Base-by-base conservation (phyloP, 2,329 filamentous ascomycete genomes). In the Phyllosticta citriasiana region DNA sequence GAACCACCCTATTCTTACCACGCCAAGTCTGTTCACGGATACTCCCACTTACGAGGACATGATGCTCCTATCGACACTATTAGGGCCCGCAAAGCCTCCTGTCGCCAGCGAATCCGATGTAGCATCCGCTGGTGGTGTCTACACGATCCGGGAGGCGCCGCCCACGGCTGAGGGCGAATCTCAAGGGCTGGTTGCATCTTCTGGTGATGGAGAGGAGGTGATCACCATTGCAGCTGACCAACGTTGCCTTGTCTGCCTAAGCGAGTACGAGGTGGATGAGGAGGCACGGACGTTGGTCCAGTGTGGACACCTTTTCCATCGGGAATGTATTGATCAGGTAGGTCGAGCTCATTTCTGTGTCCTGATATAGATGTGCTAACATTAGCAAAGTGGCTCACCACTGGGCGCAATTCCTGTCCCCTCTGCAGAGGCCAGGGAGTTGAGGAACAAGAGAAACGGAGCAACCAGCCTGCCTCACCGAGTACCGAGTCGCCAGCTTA, bases 21-120 rank as follows among this genome's bases (percentile, higher is more conserved):
- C 86, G 22, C 86, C 85, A 12, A 87, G 84, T 66, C 76, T 88
- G 10, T 88, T 88, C 69, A 88, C 85, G 19, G 85, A 88, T 72
- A 84, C 85, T 57, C 85, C 85, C 1, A 87, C 85, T 1, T 88
- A 88, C 67, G 85, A 88, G 72, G 85, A 88, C 66, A 88, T 88
- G 85, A 82, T 88, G 69, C 74, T 88, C 53, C 77, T 88, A 3
- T 87, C 84, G 12, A 84, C 84, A 12, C 77, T 88, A 10, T 75
- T 88, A 16, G 86, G 85, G 1, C 85, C 86, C 55, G 85, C 82
- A 3, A 88, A 88, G 68, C 85, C 85, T 2, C 85, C 85, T 2
- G 86, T 88, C 57, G 85, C 85, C 19, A 83, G 80, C 61, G 80
- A 84, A 63, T 82, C 84, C 60, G 86, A 88, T 66, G 78, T 88